Conservation (phyloP, 2,329 filamentous ascomycete genomes). For the Fusarium sp. region DNA sequence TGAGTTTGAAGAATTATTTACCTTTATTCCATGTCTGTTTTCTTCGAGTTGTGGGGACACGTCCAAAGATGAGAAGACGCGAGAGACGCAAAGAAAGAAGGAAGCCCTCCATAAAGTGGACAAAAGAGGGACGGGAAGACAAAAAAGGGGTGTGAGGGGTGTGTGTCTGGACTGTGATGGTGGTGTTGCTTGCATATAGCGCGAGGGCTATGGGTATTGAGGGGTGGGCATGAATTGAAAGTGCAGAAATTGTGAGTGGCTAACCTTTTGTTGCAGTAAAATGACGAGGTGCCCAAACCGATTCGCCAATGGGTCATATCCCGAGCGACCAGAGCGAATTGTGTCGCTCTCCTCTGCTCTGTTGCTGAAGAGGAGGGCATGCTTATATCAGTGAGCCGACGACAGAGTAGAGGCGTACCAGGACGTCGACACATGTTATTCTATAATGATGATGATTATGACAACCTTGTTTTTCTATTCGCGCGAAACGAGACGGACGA, state of each 20-base stretch:
- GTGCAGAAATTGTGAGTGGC: slow-evolving; percentile 29
- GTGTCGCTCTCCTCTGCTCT: slow-evolving; percentile 6
- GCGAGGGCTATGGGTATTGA: slow-evolving; percentile 33
- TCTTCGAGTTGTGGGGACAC: slow-evolving; percentile 8
- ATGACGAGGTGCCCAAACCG: slow-evolving; percentile 30
- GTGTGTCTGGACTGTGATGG: slow-evolving; percentile 35
- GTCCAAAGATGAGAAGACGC: slow-evolving; percentile 1
- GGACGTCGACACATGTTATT: slow-evolving; percentile 22
- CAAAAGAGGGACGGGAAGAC: slow-evolving; percentile 35
- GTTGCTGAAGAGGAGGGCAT: slow-evolving; percentile 16
- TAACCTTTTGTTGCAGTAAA: slow-evolving; percentile 31
- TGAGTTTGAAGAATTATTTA: slow-evolving; percentile 25
- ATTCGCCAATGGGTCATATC: slow-evolving; percentile 19
- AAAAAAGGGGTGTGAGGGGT: slow-evolving; percentile 37
- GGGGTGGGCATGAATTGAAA: not conserved
- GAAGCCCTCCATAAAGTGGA: slow-evolving; percentile 14
- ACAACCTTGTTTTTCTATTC: slow-evolving; percentile 29
- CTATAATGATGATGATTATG: slow-evolving; percentile 30
- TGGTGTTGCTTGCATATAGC: slow-evolving; percentile 43
- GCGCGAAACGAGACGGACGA: slow-evolving; percentile 11
- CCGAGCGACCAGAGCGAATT: slow-evolving; percentile 28
- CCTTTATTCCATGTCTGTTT: slow-evolving; percentile 5
- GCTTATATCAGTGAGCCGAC: slow-evolving; percentile 22
- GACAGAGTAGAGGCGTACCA: slow-evolving; percentile 17
- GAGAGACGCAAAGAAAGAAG: slow-evolving; percentile 12